A percentile compares a stretch with the other conserved stretches of the same genome.
Conservation (phyloP, 768 basidiomycete genomes). For the Coprinopsis strossmayeri region DNA sequence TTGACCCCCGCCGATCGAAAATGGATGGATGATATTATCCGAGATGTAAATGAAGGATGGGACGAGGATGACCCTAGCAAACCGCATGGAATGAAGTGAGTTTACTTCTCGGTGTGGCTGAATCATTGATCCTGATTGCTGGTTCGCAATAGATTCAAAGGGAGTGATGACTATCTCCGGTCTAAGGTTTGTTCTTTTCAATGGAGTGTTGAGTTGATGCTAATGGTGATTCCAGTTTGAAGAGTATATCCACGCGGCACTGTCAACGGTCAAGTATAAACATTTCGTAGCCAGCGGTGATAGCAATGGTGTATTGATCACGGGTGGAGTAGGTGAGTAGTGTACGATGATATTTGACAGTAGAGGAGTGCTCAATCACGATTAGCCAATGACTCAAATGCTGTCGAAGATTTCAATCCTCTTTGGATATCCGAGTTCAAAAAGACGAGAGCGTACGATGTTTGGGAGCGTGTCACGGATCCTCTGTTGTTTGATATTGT, state of each 20-base stretch:
- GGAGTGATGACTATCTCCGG: slow-evolving; percentile 92
- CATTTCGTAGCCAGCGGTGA: slow-evolving; percentile 76
- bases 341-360: background rate
- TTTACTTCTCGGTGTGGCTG: slow-evolving; percentile 11
- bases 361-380: slow-evolving; percentile 5
- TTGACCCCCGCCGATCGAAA: slow-evolving; percentile 91
- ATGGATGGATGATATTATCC: slow-evolving; percentile 95
- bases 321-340: slow-evolving; percentile 48
- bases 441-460: slow-evolving; percentile 77
- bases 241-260: slow-evolving; percentile 86
- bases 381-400: slow-evolving; percentile 47
- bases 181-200: slow-evolving; percentile 50
- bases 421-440: slow-evolving; percentile 87
- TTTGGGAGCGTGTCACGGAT: slow-evolving; percentile 91
- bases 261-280: slow-evolving; percentile 85
- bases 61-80: slow-evolving; percentile 54
- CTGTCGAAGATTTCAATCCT: slow-evolving; percentile 77
- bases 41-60: slow-evolving; percentile 81
- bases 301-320: slow-evolving; percentile 56
- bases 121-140: background rate
- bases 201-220: background rate
- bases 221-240: slow-evolving; percentile 53
- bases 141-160: slow-evolving; percentile 64
- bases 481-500: slow-evolving; percentile 91
- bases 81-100: slow-evolving; percentile 59